A percentile compares a stretch with the other conserved stretches of the same genome.
phyloP scores from a whole-genome alignment of 495 filamentous ascomycete genomes.

The Beverwykella pulmonaria region DNA sequence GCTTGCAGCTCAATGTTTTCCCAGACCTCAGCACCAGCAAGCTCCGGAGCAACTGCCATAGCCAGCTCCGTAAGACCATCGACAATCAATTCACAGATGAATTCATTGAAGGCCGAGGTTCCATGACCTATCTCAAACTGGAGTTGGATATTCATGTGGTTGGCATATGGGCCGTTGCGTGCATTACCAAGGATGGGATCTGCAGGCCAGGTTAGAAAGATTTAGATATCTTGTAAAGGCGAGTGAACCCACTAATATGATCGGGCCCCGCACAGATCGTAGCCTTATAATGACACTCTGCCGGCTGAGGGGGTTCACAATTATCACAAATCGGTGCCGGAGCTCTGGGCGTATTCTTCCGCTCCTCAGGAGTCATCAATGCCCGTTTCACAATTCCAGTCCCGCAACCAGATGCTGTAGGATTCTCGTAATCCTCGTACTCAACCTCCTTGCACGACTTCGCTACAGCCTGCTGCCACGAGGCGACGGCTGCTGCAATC shows the following conservation, averaged over 20 bases:
- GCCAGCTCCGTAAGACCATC: constrained; percentile 3
- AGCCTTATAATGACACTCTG: background rate
- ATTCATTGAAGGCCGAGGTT: no score
- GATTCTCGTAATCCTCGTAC: constrained; percentile 1
- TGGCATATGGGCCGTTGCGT: constrained; percentile 5
- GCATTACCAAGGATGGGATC: background rate
- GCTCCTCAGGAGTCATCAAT: background rate
- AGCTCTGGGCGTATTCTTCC: background rate
- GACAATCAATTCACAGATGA: constrained; percentile 4
- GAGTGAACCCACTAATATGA: constrained; percentile 1
- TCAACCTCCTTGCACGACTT: constrained; percentile 13
- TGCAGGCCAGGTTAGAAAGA: background rate
- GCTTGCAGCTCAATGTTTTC: constrained; percentile 5
- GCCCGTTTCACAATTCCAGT: background rate
- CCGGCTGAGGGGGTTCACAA: background rate
- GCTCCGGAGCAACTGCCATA: constrained; percentile 5
- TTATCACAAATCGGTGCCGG: constrained; percentile 4
- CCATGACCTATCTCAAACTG: background rate
- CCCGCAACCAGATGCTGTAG: background rate
- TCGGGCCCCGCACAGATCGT: constrained; percentile 5
- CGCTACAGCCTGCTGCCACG: constrained; percentile 1
- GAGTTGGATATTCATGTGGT: constrained; percentile 10
- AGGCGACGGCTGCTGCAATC: constrained; percentile 2
- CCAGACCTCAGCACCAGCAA: background rate
- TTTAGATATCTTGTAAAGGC: background rate